A percentile compares a stretch with the other conserved stretches of the same genome.
These are phyloP conservation scores for Penicillium crystallinum DNA, from an alignment of 495 filamentous ascomycete genomes.

Conservation along the genomic window DNA sequence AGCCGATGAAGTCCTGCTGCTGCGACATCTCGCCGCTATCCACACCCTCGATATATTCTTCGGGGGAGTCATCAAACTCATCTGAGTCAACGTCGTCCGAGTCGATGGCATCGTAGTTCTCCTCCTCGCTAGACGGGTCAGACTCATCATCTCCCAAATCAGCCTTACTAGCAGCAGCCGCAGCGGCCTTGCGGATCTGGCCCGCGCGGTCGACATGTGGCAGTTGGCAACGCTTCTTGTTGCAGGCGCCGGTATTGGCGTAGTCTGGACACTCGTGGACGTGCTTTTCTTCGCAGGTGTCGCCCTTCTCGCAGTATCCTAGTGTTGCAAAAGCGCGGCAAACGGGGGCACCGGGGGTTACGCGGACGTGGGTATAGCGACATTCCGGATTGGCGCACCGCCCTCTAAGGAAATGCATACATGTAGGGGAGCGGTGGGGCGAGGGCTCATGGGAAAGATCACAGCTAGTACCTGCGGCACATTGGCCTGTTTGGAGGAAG, in stretches of 20 bases:
- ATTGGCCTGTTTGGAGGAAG: conserved; percentile 75
- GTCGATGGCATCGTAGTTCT: conserved; percentile 66
- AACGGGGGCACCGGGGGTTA: conserved; percentile 74
- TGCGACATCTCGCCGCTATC: conserved; percentile 51
- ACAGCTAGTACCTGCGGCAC: conserved; percentile 73
- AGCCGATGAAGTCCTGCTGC: conserved; percentile 65
- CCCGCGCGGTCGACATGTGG: conserved; percentile 85
- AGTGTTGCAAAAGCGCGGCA: conserved; percentile 80
- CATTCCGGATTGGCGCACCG: conserved; percentile 86
- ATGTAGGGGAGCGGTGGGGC: conserved; percentile 79
- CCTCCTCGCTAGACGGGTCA: conserved; percentile 81
- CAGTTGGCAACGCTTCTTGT: conserved; percentile 74
- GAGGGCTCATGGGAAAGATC: conserved; percentile 90
- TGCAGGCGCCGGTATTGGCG: conserved; percentile 83
- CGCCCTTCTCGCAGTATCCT: conserved; percentile 87
- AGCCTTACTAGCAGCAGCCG: conserved; percentile 33
- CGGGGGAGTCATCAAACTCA: conserved; percentile 66
- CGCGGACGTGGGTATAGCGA: conserved; percentile 82
- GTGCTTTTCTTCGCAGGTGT: conserved; percentile 74
- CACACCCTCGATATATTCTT: conserved; percentile 38
- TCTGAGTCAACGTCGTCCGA: conserved; percentile 89
- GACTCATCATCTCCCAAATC: conserved; percentile 54
- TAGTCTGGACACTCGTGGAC: conserved; percentile 91
- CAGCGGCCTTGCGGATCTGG: conserved; percentile 56
- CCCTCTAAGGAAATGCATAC: conserved; percentile 85